Evolutionary conservation across 345 rosid genomes (phyloP).

Genomic region (Leavenworthia alabamica): DNA sequence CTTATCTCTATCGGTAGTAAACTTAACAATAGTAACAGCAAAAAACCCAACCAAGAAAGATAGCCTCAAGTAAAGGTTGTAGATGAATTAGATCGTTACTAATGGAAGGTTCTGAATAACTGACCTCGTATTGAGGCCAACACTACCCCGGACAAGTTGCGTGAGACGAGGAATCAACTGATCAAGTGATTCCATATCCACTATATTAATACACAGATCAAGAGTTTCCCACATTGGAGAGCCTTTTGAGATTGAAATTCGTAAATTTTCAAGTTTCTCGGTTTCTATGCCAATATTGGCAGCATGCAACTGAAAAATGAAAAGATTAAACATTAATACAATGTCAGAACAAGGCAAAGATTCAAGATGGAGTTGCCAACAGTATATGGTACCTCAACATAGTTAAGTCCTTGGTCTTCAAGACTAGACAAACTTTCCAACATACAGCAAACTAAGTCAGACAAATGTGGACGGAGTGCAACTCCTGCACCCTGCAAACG

Average conservation of each 20-base stretch:
- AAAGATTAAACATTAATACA: not conserved
- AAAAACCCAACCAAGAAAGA: not conserved
- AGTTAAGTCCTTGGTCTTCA: constrained; percentile 96
- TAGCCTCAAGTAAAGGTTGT: not conserved
- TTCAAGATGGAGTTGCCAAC: not conserved
- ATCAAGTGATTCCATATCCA: constrained; percentile 63
- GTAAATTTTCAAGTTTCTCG: constrained; percentile 88
- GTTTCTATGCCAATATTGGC: constrained; percentile 86
- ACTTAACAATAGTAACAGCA: not conserved
- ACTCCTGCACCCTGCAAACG: constrained; percentile 74
- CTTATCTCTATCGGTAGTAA: not conserved
- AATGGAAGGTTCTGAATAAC: constrained; percentile 15
- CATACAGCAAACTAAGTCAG: constrained; percentile 95
- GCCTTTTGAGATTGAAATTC: constrained; percentile 87
- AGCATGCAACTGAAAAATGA: constrained; percentile 77
- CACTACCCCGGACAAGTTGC: constrained; percentile 80
- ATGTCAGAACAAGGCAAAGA: constrained; percentile 4
- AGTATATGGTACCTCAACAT: constrained; percentile 66
- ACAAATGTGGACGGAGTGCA: constrained; percentile 79
- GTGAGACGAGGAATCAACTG: constrained; percentile 75
- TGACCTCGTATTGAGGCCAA: constrained; percentile 96
- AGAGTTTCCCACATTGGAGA: constrained; percentile 99
- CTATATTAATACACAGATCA: constrained; percentile 78
- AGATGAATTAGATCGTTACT: not conserved
- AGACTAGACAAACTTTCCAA: constrained; percentile 97